Base-by-base conservation (phyloP, 805 yeast species). In the Candida takata region DNA sequence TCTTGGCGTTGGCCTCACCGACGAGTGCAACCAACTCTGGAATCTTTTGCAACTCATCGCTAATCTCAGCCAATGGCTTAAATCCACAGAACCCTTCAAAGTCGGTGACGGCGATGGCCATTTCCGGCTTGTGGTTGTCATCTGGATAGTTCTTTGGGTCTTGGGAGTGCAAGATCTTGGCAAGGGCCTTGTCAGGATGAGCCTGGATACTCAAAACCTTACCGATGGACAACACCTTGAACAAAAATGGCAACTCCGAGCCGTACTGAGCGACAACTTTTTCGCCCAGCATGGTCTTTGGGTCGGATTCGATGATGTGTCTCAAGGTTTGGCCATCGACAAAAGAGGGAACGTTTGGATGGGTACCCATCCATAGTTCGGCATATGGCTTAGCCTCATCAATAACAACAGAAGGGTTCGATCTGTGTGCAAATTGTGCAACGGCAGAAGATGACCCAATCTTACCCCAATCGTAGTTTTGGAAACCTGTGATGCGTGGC, bases 351-450 rank as follows among this genome's bases (percentile, higher is more conserved):
- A 83, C 87, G 31, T 83, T 83, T 35, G 95, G 90, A 58, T 92
- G 98, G 18, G 97, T 87, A 27, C 98, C 98, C 98, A 92, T 92
- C 98, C 98, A 92, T 48, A 92, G 69, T 61, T 92, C 98, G 13
- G 98, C 98, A 55, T 92, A 92, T 9, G 98, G 97, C 54, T 78
- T 75, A 26, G 68, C 35, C 51, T 81, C 88, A 46, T 83, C 85
- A 37, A 87, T 72, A 14, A 53, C 54, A 36, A 84, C 66, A 10
- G 48, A 29, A 3, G 84, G 72, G 60, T 83, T 79, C 29, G 94
- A 77, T 34, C 69, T 66, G 26, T 79, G 69, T 29, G 95, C 94
- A 57, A 77, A 90, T 56, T 72, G 79, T 5, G 98, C 98, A 34
- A 88, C 98, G 7, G 95, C 82, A 14, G 95, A 84, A 6, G 74